Conservation (phyloP, 345 rosid species). For the Dipteronia sinensis region DNA sequence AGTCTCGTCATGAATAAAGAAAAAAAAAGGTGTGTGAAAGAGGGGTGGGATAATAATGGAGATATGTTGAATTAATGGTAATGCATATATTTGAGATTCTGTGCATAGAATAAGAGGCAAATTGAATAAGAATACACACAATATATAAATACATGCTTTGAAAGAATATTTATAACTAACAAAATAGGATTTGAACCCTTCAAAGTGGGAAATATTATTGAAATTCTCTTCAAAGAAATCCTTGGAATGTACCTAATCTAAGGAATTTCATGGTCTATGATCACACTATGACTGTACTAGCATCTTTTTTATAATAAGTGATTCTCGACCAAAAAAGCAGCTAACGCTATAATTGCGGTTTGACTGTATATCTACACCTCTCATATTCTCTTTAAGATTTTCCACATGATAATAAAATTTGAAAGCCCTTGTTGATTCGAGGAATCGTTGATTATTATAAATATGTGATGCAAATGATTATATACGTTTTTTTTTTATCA, state of each 20-base stretch:
- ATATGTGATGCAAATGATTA: background rate
- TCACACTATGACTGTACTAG: background rate
- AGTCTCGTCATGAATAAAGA: background rate
- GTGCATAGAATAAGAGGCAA: slow-evolving; percentile 5
- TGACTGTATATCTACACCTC: background rate
- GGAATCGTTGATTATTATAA: too few relatives aligned
- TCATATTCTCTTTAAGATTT: background rate
- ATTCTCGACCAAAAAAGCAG: background rate
- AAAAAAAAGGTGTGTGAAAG: background rate
- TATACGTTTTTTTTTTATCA: background rate
- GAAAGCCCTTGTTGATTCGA: background rate
- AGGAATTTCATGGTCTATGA: background rate
- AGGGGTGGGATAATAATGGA: background rate
- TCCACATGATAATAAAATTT: background rate
- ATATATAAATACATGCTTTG: background rate
- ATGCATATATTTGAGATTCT: background rate
- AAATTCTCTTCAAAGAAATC: background rate
- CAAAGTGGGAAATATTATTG: slow-evolving; percentile 6
- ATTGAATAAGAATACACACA: slow-evolving; percentile 24
- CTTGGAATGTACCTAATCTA: background rate
- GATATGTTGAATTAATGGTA: background rate
- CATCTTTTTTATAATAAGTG: background rate
- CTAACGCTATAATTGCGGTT: background rate
- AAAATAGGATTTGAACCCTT: slow-evolving; percentile 6
- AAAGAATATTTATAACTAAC: slow-evolving; percentile 13